Evolutionary conservation across 2,329 filamentous ascomycete genomes (phyloP).

Genomic region (Emydomyces testavorans): DNA sequence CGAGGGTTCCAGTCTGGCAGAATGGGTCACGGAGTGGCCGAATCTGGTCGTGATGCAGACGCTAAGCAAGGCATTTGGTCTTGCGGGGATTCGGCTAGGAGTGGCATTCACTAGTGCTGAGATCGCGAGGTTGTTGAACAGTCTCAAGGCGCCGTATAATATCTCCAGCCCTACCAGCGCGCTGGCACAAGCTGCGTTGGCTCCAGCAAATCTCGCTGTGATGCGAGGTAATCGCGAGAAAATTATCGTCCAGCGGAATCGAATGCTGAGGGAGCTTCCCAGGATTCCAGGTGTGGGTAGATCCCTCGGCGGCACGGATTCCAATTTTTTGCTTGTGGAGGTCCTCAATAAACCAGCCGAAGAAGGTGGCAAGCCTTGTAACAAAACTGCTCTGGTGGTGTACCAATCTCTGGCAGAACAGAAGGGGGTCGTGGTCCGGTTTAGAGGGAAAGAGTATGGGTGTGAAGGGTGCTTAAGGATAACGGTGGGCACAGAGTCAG

Average conservation of each 20-base stretch:
- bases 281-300: constrained; percentile 65
- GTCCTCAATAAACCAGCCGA: constrained; percentile 54
- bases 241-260: constrained; percentile 65
- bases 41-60: constrained; percentile 98
- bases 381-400: constrained; percentile 61
- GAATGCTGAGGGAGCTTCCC: constrained; percentile 62
- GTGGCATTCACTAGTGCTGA: constrained; percentile 66
- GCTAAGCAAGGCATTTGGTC: constrained; percentile 90
- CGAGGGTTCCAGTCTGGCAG: constrained; percentile 66
- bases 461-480: constrained; percentile 82
- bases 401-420: constrained; percentile 79
- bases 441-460: constrained; percentile 82
- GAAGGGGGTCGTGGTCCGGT: constrained; percentile 82
- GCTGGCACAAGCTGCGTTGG: constrained; percentile 63
- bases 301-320: constrained; percentile 65
- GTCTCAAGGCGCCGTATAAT: constrained; percentile 92
- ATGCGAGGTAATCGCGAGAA: constrained; percentile 61
- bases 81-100: constrained; percentile 85
- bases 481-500: constrained; percentile 79
- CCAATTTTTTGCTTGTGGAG: constrained; percentile 87
- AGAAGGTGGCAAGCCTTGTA: constrained; percentile 61
- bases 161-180: constrained; percentile 78
- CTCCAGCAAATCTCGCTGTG: constrained; percentile 52
- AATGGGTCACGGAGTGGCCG: constrained; percentile 84
- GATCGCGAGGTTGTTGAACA: constrained; percentile 74